phyloP scores from a whole-genome alignment of 2,329 filamentous ascomycete species.

The Tympanopsis confertula region DNA sequence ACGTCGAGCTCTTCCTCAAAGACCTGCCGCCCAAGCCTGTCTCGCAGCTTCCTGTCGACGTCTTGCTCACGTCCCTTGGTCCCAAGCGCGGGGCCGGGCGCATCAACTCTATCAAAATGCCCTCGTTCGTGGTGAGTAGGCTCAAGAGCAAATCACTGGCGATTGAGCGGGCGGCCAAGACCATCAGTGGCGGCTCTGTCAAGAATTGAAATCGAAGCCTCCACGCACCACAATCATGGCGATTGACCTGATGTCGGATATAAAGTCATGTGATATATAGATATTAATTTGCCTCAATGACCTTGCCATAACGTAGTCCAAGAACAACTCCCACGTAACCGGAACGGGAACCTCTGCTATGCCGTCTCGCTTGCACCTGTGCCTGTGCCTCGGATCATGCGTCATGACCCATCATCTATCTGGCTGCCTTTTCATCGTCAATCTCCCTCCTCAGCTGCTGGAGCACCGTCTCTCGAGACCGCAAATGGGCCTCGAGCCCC shows the following conservation, averaged over 20 bases:
- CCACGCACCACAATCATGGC: no score
- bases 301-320: no score
- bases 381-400: no score
- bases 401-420: no score
- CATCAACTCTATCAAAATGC: conserved; percentile 30
- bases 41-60: conserved; percentile 34
- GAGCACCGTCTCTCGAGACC: conserved; percentile 63
- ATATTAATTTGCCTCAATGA: no score
- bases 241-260: no score
- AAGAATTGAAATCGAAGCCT: conserved; percentile 10
- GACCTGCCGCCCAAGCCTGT: conserved; percentile 29
- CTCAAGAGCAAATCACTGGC: conserved; percentile 40
- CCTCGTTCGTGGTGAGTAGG: conserved; percentile 36
- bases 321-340: no score
- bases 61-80: conserved; percentile 34
- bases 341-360: no score
- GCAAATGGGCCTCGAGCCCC: conserved; percentile 72
- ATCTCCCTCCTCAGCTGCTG: conserved; percentile 71
- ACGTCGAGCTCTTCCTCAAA: conserved; percentile 33
- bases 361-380: no score
- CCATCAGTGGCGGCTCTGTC: conserved; percentile 34
- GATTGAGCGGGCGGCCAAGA: conserved; percentile 28
- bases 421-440: conserved; percentile 73
- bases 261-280: no score
- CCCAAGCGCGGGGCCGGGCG: conserved; percentile 37